These are phyloP conservation scores for Groenewaldozyma tartarivorans DNA, from an alignment of 805 yeast species.

Conservation along the genomic window DNA sequence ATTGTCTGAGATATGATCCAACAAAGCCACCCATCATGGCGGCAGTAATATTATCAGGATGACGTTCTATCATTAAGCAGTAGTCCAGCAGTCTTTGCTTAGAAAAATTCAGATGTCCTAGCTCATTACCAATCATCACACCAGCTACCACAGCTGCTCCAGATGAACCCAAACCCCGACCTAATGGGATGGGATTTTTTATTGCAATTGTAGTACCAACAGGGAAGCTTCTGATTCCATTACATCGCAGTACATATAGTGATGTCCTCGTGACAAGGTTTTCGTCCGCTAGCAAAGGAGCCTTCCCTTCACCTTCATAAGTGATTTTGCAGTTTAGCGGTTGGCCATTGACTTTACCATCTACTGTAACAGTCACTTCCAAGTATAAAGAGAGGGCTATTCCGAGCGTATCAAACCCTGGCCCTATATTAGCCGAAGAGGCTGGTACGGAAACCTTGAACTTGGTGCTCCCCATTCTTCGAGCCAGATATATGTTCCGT, in stretches of 20 bases:
- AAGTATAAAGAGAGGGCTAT: constrained; percentile 73
- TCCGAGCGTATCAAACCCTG: constrained; percentile 96
- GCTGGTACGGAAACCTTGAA: constrained; percentile 79
- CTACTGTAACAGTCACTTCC: constrained; percentile 59
- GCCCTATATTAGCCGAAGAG: constrained; percentile 96
- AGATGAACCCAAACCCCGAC: constrained; percentile 94
- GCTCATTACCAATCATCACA: constrained; percentile 76
- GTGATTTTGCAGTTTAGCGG: constrained; percentile 60
- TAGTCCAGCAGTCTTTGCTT: constrained; percentile 85
- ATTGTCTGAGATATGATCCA: constrained; percentile 83
- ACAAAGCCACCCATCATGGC: constrained; percentile 99
- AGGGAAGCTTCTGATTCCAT: constrained; percentile 69
- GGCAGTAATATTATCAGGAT: constrained; percentile 96
- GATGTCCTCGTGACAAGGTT: constrained; percentile 92
- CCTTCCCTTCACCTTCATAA: constrained; percentile 70
- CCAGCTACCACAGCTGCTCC: constrained; percentile 99
- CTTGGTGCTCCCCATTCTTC: no score
- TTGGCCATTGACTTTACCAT: constrained; percentile 31
- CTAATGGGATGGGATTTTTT: constrained; percentile 86
- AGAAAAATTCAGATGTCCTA: constrained; percentile 62
- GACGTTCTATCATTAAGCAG: constrained; percentile 95
- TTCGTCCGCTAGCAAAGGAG: constrained; percentile 67
- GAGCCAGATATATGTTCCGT: no score
- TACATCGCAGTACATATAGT: constrained; percentile 78
- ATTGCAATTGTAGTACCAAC: constrained; percentile 73